Percentiles rank a stretch among this genome's conserved stretches.
Conservation (phyloP, 495 filamentous ascomycete genomes). For the Copromyces sp. region DNA sequence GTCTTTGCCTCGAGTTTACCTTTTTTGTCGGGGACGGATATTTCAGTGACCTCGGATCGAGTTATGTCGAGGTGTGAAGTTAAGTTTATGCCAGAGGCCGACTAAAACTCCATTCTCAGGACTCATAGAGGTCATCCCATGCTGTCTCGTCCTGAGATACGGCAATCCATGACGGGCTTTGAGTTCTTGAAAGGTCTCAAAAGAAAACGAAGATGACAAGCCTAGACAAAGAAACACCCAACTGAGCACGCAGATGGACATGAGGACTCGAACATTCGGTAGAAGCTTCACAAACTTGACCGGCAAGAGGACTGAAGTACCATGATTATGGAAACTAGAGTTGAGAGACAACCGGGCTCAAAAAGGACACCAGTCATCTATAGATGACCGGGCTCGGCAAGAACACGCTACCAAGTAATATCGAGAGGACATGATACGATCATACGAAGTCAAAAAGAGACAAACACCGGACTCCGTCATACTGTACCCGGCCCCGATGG, state of each 20-base stretch:
- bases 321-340: background rate
- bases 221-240: background rate
- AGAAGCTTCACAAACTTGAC: background rate
- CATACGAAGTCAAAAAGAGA: background rate
- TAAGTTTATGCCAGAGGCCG: background rate
- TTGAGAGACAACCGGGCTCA: background rate
- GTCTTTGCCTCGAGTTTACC: background rate
- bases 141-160: background rate
- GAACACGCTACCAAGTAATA: background rate
- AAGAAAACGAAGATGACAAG: background rate
- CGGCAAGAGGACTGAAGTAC: background rate
- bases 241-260: background rate
- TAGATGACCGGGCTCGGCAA: background rate
- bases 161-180: background rate
- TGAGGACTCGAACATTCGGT: background rate
- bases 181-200: too few relatives aligned
- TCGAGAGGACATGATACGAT: background rate
- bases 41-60: too few relatives aligned
- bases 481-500: background rate
- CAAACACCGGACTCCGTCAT: background rate
- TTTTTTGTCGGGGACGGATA: too few relatives aligned
- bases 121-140: background rate
- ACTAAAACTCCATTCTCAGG: background rate
- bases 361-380: background rate
- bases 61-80: background rate